A percentile compares a stretch with the other conserved stretches of the same genome.
Conservation (phyloP, 495 filamentous ascomycete genomes). For the Xanthoparmelia taractica region DNA sequence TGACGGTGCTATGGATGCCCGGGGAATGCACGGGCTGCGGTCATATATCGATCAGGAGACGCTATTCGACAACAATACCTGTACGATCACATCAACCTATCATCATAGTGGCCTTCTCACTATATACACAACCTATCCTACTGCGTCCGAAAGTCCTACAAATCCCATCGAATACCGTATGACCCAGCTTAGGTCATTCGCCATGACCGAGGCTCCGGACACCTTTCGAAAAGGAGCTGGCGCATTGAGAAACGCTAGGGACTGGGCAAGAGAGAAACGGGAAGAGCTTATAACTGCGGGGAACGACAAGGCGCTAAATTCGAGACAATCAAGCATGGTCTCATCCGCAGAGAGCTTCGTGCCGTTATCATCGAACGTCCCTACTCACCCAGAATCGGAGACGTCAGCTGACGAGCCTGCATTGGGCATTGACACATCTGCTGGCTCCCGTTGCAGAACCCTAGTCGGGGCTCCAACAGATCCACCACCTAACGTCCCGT, state of each 20-base stretch:
- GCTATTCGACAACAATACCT: conserved; percentile 5
- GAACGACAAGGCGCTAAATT: conserved; percentile 8
- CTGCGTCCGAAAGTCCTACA: no score
- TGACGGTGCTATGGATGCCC: conserved; percentile 24
- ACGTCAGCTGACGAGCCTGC: conserved; percentile 15
- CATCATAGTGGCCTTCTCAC: conserved; percentile 15
- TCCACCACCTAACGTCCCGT: no score
- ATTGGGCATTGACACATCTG: no score
- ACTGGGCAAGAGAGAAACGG: conserved; percentile 26
- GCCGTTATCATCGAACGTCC: conserved; percentile 6
- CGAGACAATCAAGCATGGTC: not conserved
- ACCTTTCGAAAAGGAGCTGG: not conserved
- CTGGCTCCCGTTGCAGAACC: no score
- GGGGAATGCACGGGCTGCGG: conserved; percentile 15
- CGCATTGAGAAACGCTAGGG: not conserved
- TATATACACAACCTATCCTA: not conserved
- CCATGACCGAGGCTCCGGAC: not conserved
- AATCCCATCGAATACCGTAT: conserved; percentile 23
- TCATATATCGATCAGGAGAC: conserved; percentile 8
- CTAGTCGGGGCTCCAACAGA: no score
- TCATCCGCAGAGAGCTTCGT: conserved; percentile 11
- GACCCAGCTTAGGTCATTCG: conserved; percentile 5
- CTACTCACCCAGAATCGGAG: conserved; percentile 8
- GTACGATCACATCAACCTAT: conserved; percentile 15
- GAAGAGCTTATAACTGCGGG: conserved; percentile 23